Percentiles rank a stretch among this genome's conserved stretches.
phyloP scores from a whole-genome alignment of 179 eudicot species.

The Silene noctiflora region DNA sequence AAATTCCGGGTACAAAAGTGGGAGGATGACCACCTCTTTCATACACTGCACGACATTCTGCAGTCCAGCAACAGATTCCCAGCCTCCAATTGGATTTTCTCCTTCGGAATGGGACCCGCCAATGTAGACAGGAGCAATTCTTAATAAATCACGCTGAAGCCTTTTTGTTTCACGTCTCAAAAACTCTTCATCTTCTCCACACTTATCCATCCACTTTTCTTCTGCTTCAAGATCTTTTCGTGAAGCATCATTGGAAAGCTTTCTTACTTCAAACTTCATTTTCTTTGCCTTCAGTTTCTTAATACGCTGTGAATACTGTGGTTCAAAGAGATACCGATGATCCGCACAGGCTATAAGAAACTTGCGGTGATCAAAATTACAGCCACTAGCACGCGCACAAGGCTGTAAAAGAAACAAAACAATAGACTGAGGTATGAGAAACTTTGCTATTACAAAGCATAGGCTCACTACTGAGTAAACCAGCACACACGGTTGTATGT shows the following conservation, averaged over 20 bases:
- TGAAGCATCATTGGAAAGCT: slow-evolving; percentile 71
- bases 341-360: slow-evolving; percentile 97
- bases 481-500: background rate
- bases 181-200: slow-evolving; percentile 98
- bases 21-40: slow-evolving; percentile 93
- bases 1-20: slow-evolving; percentile 85
- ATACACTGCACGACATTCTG: slow-evolving; percentile 79
- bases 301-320: slow-evolving; percentile 51
- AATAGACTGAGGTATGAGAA: slow-evolving; percentile 5
- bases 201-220: slow-evolving; percentile 91
- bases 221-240: slow-evolving; percentile 91
- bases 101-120: slow-evolving; percentile 67
- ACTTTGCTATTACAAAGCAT: slow-evolving; percentile 10
- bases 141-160: slow-evolving; percentile 82
- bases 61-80: slow-evolving; percentile 98
- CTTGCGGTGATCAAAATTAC: slow-evolving; percentile 90
- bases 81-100: slow-evolving; percentile 57
- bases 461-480: background rate
- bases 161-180: slow-evolving; percentile 89
- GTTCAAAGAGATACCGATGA: slow-evolving; percentile 84
- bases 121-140: slow-evolving; percentile 88
- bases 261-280: slow-evolving; percentile 74
- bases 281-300: slow-evolving; percentile 81
- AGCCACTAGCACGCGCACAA: slow-evolving; percentile 87
- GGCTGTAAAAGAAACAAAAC: slow-evolving; percentile 49